Evolutionary conservation across 805 yeast species (phyloP).

Genomic region (Yarrowia sp.): DNA sequence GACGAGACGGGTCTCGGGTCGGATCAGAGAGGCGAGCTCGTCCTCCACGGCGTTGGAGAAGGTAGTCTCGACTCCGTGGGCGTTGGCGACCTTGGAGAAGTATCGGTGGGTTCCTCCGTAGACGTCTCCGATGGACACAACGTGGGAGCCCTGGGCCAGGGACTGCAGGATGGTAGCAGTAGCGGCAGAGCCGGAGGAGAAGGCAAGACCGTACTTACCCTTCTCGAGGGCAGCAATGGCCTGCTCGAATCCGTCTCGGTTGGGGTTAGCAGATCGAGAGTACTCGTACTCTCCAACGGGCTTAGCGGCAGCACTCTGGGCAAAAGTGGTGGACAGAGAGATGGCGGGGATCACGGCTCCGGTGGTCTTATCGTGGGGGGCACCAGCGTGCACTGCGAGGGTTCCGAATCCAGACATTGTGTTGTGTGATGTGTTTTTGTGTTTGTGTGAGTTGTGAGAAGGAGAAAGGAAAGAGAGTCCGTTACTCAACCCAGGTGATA

Average conservation of each 20-base stretch:
- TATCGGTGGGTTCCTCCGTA: slow-evolving; percentile 92
- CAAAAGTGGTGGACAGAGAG: slow-evolving; percentile 80
- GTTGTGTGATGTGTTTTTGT: not conserved
- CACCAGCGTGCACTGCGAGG: slow-evolving; percentile 80
- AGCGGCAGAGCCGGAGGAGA: slow-evolving; percentile 82
- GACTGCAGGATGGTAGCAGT: slow-evolving; percentile 75
- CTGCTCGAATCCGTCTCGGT: slow-evolving; percentile 74
- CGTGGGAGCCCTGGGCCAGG: slow-evolving; percentile 67
- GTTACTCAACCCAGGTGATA: too few species aligned
- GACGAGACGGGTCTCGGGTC: slow-evolving; percentile 64
- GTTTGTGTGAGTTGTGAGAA: not conserved
- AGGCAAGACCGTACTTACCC: slow-evolving; percentile 65
- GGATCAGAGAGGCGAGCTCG: slow-evolving; percentile 56
- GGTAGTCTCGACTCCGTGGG: slow-evolving; percentile 68
- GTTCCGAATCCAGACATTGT: slow-evolving; percentile 54
- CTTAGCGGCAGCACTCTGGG: slow-evolving; percentile 69
- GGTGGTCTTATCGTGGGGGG: slow-evolving; percentile 63
- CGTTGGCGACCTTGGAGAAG: slow-evolving; percentile 77
- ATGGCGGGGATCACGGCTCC: slow-evolving; percentile 88
- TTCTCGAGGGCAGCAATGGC: slow-evolving; percentile 77
- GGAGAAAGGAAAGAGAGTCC: too few species aligned
- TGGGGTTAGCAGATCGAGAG: slow-evolving; percentile 82
- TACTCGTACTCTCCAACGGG: slow-evolving; percentile 80
- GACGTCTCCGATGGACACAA: slow-evolving; percentile 77
- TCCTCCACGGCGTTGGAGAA: slow-evolving; percentile 62